phyloP scores from a whole-genome alignment of 495 filamentous ascomycete genomes.

The Penicillium cataractarum region DNA sequence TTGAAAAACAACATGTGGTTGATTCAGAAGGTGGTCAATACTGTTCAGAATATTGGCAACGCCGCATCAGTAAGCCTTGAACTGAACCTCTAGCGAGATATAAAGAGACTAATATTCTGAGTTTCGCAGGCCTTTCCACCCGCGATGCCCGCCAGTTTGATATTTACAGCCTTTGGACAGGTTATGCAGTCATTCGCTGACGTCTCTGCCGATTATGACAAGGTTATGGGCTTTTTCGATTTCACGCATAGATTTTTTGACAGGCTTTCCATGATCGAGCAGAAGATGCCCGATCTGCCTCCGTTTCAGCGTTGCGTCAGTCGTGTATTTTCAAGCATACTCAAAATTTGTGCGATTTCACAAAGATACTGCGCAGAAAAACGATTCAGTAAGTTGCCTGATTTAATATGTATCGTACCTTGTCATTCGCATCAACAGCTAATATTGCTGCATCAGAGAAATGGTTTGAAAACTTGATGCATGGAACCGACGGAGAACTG shows the following conservation, averaged over 20 bases:
- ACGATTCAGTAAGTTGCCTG: not conserved
- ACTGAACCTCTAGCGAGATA: too few relatives aligned
- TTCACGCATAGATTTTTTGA: slow-evolving; percentile 3
- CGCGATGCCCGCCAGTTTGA: slow-evolving; percentile 25
- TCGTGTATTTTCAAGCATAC: not conserved
- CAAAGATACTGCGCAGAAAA: not conserved
- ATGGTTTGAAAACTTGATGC: not conserved
- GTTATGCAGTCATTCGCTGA: slow-evolving; percentile 18
- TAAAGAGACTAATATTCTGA: too few relatives aligned
- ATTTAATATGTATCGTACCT: too few relatives aligned
- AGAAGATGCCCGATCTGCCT: not conserved
- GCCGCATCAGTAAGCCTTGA: not conserved
- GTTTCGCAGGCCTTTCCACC: slow-evolving; percentile 20
- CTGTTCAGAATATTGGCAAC: not conserved
- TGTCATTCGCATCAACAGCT: too few relatives aligned
- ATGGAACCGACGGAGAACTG: not conserved
- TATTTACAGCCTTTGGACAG: slow-evolving; percentile 26
- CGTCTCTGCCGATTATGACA: slow-evolving; percentile 1
- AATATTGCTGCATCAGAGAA: not conserved
- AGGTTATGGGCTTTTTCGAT: slow-evolving; percentile 6
- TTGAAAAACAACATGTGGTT: slow-evolving; percentile 4
- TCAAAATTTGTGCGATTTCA: not conserved
- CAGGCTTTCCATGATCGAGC: not conserved
- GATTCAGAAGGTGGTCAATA: not conserved
- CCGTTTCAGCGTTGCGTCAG: not conserved